phyloP scores from a whole-genome alignment of 257 asterid species.

The Nicotiana benthamiana region DNA sequence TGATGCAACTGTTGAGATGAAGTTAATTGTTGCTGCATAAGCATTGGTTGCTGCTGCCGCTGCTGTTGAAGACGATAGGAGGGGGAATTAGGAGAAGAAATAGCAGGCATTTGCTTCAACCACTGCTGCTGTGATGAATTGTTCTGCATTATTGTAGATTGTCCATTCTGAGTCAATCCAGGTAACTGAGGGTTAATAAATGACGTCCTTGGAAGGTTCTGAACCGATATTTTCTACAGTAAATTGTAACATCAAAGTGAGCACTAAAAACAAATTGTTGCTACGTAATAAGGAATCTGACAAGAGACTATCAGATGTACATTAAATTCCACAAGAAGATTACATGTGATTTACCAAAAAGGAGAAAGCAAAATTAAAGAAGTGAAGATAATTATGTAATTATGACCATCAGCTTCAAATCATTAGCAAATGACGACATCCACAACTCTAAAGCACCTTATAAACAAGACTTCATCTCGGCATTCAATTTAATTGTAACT shows the following conservation, averaged over 20 bases:
- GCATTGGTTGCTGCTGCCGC: conserved; percentile 42
- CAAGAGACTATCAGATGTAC: background rate
- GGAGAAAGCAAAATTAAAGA: background rate
- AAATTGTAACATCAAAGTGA: conserved; percentile 8
- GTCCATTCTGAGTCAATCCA: conserved; percentile 80
- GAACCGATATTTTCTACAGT: conserved; percentile 48
- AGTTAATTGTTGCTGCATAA: conserved; percentile 58
- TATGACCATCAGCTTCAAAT: background rate
- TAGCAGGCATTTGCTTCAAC: conserved; percentile 69
- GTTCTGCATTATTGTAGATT: conserved; percentile 57
- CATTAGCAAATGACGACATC: background rate
- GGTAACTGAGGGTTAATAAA: conserved; percentile 60
- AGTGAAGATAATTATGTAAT: background rate
- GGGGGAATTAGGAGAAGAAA: conserved; percentile 65
- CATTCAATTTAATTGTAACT: background rate
- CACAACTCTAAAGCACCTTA: background rate
- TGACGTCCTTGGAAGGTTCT: conserved; percentile 59
- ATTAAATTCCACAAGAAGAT: background rate
- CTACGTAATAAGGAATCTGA: background rate
- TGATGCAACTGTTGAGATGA: conserved; percentile 56
- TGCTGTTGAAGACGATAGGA: conserved; percentile 62
- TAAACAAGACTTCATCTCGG: background rate
- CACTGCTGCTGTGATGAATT: conserved; percentile 71
- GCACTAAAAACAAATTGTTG: background rate
- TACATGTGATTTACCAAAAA: background rate